Conservation (phyloP, 805 yeast genomes). For the Candida sphagnicola region DNA sequence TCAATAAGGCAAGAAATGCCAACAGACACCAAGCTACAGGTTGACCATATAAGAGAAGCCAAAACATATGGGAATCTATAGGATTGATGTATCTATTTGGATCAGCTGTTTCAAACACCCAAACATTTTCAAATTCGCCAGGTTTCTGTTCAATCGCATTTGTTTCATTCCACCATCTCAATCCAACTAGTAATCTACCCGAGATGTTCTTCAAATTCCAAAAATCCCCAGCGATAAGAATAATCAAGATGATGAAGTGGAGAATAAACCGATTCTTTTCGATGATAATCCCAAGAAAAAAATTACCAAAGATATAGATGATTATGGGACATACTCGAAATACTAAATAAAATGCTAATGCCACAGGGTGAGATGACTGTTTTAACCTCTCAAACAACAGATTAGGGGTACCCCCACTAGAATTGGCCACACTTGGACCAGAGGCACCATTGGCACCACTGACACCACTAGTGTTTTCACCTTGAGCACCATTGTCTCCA, state of each 20-base stretch:
- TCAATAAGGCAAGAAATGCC: constrained; percentile 73
- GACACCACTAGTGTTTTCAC: background rate
- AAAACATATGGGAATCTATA: constrained; percentile 84
- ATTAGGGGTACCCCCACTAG: background rate
- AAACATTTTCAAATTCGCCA: constrained; percentile 58
- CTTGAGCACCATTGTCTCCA: background rate
- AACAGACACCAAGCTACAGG: constrained; percentile 75
- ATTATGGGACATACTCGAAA: constrained; percentile 62
- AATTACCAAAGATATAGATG: constrained; percentile 65
- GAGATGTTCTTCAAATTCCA: constrained; percentile 91
- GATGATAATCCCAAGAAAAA: constrained; percentile 48
- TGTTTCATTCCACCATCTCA: constrained; percentile 95
- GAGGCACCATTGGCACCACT: background rate
- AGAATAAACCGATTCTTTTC: constrained; percentile 54
- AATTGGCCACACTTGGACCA: background rate
- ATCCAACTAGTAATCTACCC: constrained; percentile 85
- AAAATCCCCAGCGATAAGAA: constrained; percentile 82
- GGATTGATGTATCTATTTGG: constrained; percentile 74
- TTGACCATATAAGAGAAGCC: constrained; percentile 72
- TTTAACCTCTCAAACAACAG: constrained; percentile 32
- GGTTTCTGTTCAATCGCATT: constrained; percentile 39
- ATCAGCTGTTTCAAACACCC: constrained; percentile 89
- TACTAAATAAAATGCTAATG: constrained; percentile 58
- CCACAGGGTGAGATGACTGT: constrained; percentile 83
- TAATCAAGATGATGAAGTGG: constrained; percentile 72